These are phyloP conservation scores for Simmondsia chinensis DNA, from an alignment of 148 eudicot species.

Conservation along the genomic window DNA sequence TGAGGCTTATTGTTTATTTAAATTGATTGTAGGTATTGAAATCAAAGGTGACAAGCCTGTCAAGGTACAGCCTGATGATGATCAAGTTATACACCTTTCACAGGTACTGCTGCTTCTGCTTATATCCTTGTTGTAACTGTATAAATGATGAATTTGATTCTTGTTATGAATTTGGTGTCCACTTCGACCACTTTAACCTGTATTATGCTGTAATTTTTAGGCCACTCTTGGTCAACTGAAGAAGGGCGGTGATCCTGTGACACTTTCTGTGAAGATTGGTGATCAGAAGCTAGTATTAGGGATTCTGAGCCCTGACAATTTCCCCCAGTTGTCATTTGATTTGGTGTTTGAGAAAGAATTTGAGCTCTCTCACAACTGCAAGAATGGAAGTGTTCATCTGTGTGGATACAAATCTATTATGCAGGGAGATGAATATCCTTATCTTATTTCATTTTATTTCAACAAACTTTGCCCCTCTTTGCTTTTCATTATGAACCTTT, in stretches of 20 bases:
- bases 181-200: no score
- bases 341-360: constrained; percentile 75
- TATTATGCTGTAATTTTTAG: constrained; percentile 25
- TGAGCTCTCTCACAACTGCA: constrained; percentile 76
- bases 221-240: constrained; percentile 66
- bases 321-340: constrained; percentile 60
- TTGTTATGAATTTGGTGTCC: background rate
- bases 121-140: background rate
- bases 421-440: constrained; percentile 27
- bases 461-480: no score
- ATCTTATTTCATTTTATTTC: background rate
- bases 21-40: constrained; percentile 71
- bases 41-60: constrained; percentile 45
- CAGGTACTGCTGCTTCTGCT: constrained; percentile 25
- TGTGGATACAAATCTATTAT: constrained; percentile 48
- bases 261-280: constrained; percentile 25
- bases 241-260: constrained; percentile 38
- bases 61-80: constrained; percentile 24
- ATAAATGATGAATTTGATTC: background rate
- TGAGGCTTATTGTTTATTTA: no score
- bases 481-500: no score
- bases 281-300: constrained; percentile 45
- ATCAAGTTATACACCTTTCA: constrained; percentile 50
- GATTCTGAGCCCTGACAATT: constrained; percentile 33
- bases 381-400: constrained; percentile 67